Base-by-base conservation (phyloP, 495 filamentous ascomycete genomes). In the Hypomontagnella submonticulosa region DNA sequence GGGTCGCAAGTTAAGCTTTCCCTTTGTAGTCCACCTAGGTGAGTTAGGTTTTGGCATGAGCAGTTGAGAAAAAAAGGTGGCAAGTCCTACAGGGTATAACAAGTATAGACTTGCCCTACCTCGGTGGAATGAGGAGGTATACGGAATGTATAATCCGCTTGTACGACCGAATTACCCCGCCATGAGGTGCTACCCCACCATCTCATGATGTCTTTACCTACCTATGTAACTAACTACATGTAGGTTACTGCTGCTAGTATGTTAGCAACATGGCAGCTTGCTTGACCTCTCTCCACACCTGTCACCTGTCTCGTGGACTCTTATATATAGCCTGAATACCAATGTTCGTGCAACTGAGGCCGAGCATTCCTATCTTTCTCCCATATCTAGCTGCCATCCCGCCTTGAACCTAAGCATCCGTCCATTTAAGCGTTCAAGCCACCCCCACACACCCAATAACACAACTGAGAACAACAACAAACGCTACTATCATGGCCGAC, bases 401-500 rank as follows among this genome's bases (percentile, higher is more conserved):
- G 33, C 58, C 58, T 32, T 49, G 34, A 67, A 19, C 34, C n/a
- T 23, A 61, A 42, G 12, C 13, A 6, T 3, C n/a, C 30, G 18
- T 9, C 23, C 6, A 6, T 46, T 32, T 18, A 12, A 65, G 9
- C 48, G 6, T 34, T 1, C 2, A 58, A 13, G 27, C 36, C 43
- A 54, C 42, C 53, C 10, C 47, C 61, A 57, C 48, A 42, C 34
- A 42, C 43, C 30, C 57, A 2, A 49, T 48, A 42, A 60, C 23
- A 44, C 15, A 44, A 19, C 11, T 42, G 19, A 49, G 10, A 42
- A 43, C 12, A 60, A 4, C 19, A 55, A 20, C 4, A 16, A n/a
- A 48, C 43, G 43, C n/a, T 12, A 27, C 33, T 23, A 73, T 13
- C 51, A 83, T 81, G 80, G 66, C 77, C 41, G 69, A 79, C 67